These are phyloP conservation scores for Tolypocladium amazonense DNA, from an alignment of 2,329 filamentous ascomycete genomes.

Conservation along the genomic window DNA sequence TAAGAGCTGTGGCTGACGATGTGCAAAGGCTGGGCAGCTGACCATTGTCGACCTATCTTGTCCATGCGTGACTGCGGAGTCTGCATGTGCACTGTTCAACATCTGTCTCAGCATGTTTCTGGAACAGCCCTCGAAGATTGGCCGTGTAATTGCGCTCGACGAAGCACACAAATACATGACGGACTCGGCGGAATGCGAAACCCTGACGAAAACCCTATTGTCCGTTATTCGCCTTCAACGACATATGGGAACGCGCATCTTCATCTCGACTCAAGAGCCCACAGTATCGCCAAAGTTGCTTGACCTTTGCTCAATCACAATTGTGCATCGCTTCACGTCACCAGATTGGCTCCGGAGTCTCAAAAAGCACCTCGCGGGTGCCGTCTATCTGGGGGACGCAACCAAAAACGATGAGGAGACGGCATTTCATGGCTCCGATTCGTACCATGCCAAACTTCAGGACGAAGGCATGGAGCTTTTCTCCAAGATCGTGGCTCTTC, in stretches of 20 bases:
- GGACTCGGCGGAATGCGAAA: constrained; percentile 36
- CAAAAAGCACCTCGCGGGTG: constrained; percentile 32
- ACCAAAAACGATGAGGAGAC: not conserved
- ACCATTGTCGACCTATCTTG: constrained; percentile 58
- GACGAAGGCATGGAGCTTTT: constrained; percentile 21
- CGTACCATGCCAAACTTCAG: too few relatives aligned
- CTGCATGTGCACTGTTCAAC: constrained; percentile 62
- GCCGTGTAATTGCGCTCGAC: constrained; percentile 58
- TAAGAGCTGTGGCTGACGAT: not conserved
- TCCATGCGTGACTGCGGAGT: constrained; percentile 55
- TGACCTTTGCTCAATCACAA: constrained; percentile 59
- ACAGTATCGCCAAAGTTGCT: constrained; percentile 58
- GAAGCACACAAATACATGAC: constrained; percentile 73
- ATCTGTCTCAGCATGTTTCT: constrained; percentile 59
- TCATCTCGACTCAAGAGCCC: constrained; percentile 71
- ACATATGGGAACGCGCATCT: constrained; percentile 53
- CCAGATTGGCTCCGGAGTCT: constrained; percentile 48
- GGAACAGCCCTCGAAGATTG: constrained; percentile 31
- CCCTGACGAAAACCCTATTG: constrained; percentile 52
- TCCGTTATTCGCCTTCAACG: constrained; percentile 59
- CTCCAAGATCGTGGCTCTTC: constrained; percentile 28
- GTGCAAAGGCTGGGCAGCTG: constrained; percentile 17
- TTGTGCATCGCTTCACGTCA: constrained; percentile 62
- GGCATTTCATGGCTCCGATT: not conserved
- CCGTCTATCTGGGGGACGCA: constrained; percentile 1